Evolutionary conservation across 495 filamentous ascomycete species (phyloP).

Genomic region (Trichoderma virens): DNA sequence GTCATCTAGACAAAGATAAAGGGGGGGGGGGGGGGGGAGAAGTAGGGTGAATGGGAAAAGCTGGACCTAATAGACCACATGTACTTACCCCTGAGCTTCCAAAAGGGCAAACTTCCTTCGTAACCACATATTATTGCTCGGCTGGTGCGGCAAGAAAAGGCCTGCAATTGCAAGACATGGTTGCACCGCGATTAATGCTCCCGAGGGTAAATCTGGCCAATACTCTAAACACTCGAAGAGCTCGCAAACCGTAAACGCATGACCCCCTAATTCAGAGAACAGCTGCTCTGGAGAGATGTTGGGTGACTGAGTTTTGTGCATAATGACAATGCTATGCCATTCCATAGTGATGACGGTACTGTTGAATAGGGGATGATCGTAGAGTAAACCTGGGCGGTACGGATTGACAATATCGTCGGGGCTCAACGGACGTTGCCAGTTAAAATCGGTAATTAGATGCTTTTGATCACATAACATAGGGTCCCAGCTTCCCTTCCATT

Average conservation of each 20-base stretch:
- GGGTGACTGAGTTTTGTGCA: slow-evolving; percentile 69
- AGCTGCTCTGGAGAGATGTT: slow-evolving; percentile 42
- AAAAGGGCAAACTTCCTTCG: slow-evolving; percentile 70
- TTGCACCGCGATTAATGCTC: slow-evolving; percentile 63
- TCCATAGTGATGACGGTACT: slow-evolving; percentile 68
- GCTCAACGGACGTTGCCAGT: slow-evolving; percentile 38
- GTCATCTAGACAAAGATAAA: too few species aligned
- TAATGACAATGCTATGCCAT: slow-evolving; percentile 67
- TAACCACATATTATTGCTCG: slow-evolving; percentile 71
- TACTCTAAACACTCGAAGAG: slow-evolving; percentile 68
- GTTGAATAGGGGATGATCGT: slow-evolving; percentile 58
- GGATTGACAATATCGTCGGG: slow-evolving; percentile 65
- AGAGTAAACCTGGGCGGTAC: slow-evolving; percentile 58
- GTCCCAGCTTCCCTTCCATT: slow-evolving; percentile 51
- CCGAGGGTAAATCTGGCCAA: slow-evolving; percentile 63
- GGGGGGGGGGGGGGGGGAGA: neutral
- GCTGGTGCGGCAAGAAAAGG: slow-evolving; percentile 69
- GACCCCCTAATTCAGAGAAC: slow-evolving; percentile 43
- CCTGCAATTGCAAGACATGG: slow-evolving; percentile 67
- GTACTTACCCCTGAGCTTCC: slow-evolving; percentile 74
- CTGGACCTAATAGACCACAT: neutral
- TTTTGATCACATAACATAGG: slow-evolving; percentile 48
- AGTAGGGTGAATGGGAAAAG: too few species aligned
- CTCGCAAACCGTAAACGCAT: slow-evolving; percentile 64
- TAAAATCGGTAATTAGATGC: slow-evolving; percentile 52